Percentiles rank a stretch among this genome's conserved stretches.
Conservation (phyloP, 2,329 filamentous ascomycete species). For the Trichoderma simmonsii region DNA sequence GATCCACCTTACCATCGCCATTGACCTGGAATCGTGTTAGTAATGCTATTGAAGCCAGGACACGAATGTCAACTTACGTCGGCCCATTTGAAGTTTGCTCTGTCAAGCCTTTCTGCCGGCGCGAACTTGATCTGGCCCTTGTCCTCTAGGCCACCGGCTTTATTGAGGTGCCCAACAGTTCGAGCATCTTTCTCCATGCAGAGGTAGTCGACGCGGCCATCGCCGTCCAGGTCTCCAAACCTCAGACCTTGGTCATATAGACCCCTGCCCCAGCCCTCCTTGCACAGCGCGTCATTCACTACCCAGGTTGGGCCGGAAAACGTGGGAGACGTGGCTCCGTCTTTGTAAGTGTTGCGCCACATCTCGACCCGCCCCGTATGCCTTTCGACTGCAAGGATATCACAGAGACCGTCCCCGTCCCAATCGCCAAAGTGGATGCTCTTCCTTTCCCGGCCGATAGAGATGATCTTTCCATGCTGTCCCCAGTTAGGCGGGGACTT, state of each 20-base stretch:
- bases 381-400: neutral
- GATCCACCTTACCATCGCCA: neutral
- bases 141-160: neutral
- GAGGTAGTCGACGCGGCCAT: neutral
- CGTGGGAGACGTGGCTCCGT: neutral
- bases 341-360: neutral
- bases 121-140: neutral
- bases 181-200: neutral
- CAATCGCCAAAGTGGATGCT: neutral
- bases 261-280: neutral
- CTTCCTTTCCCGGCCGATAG: neutral
- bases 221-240: neutral
- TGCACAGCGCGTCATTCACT: neutral
- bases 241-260: neutral
- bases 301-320: neutral
- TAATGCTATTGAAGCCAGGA: neutral
- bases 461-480: neutral
- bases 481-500: neutral
- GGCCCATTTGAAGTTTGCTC: neutral
- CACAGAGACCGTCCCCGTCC: neutral
- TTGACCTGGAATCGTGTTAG: neutral
- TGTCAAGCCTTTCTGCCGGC: neutral
- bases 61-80: neutral
- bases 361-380: neutral
- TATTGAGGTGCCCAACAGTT: neutral